Conservation (phyloP, 306 rosid genomes). For the Trifolium repens region DNA sequence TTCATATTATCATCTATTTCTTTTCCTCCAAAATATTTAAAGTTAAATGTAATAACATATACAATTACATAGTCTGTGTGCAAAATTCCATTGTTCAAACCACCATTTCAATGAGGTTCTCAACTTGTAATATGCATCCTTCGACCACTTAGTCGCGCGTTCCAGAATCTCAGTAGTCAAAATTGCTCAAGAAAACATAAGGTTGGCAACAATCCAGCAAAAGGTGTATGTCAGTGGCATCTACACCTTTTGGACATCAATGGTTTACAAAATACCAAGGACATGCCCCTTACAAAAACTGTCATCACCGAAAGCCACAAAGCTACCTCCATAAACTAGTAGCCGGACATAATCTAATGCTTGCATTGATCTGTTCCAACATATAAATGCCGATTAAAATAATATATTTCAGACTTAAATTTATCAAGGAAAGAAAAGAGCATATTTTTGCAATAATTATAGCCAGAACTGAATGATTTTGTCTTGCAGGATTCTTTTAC, state of each 20-base stretch:
- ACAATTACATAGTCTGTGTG: background rate
- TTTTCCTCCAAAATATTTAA: background rate
- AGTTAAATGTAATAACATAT: background rate
- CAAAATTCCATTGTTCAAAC: background rate
- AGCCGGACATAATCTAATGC: background rate
- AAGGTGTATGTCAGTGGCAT: constrained; percentile 13
- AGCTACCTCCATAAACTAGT: background rate
- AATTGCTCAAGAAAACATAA: background rate
- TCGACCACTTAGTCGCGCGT: background rate
- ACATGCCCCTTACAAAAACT: background rate
- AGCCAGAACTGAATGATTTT: constrained; percentile 15
- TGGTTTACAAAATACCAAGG: constrained; percentile 13
- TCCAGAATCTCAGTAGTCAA: background rate
- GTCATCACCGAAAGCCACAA: constrained; percentile 3
- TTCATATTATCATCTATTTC: background rate
- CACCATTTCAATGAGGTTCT: constrained; percentile 9
- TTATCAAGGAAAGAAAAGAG: background rate
- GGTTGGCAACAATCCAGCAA: constrained; percentile 4
- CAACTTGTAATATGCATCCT: constrained; percentile 20
- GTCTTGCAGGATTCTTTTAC: background rate
- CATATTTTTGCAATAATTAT: background rate
- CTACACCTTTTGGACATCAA: constrained; percentile 3
- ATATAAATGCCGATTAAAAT: constrained; percentile 27
- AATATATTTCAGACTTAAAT: constrained; percentile 27
- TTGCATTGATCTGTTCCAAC: constrained; percentile 30